phyloP scores from a whole-genome alignment of 164 flowering plant genomes.

The Houttuynia cordata region DNA sequence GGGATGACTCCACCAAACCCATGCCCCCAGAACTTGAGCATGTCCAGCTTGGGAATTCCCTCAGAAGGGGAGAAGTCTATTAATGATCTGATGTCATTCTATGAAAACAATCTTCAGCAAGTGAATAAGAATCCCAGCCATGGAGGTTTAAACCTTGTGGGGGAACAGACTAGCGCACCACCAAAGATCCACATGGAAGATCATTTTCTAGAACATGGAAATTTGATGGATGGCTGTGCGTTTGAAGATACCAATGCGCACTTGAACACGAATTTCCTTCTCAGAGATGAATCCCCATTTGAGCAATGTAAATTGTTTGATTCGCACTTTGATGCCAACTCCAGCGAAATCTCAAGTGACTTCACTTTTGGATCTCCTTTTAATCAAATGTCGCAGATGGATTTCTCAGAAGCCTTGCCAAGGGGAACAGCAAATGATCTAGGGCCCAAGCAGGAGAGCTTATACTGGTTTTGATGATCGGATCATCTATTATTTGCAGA shows the following conservation, averaged over 20 bases:
- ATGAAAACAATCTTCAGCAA: conserved; percentile 37
- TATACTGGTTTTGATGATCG: conserved; percentile 37
- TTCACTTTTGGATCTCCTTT: conserved; percentile 41
- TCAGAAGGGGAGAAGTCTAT: conserved; percentile 66
- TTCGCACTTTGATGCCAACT: conserved; percentile 20
- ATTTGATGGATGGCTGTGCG: conserved; percentile 21
- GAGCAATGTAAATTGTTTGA: conserved; percentile 30
- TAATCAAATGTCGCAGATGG: conserved; percentile 21
- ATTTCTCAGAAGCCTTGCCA: conserved; percentile 18
- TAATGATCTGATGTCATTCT: conserved; percentile 43
- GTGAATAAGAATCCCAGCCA: conserved; percentile 14
- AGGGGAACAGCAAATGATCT: conserved; percentile 18
- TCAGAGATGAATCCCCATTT: conserved; percentile 27
- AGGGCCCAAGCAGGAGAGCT: conserved; percentile 26
- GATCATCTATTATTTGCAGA: not conserved
- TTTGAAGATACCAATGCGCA: conserved; percentile 21
- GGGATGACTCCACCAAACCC: not conserved
- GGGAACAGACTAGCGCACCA: conserved; percentile 18
- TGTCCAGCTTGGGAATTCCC: conserved; percentile 45
- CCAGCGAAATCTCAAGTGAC: conserved; percentile 15
- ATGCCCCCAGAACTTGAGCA: conserved; percentile 11
- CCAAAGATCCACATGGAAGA: conserved; percentile 23
- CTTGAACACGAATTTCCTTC: conserved; percentile 14
- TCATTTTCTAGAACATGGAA: conserved; percentile 20
- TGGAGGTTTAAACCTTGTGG: conserved; percentile 8